phyloP scores from a whole-genome alignment of 1,284 basidiomycete genomes.

The Irpex sp. region DNA sequence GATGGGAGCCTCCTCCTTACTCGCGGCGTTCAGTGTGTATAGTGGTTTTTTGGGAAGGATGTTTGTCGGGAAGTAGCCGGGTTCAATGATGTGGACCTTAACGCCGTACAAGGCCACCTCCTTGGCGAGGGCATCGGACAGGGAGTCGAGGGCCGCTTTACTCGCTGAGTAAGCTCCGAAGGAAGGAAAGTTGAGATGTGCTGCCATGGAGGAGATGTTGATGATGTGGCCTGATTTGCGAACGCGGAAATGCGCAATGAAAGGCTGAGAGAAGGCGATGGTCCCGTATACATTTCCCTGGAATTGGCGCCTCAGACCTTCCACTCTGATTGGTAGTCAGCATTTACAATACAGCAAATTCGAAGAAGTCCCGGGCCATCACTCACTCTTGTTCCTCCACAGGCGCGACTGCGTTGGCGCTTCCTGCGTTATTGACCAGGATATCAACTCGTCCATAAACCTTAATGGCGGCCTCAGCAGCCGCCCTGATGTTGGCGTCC shows the following conservation, averaged over 20 bases:
- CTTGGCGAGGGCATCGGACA: slow-evolving; percentile 24
- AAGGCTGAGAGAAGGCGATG: slow-evolving; percentile 27
- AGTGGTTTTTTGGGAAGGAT: slow-evolving; percentile 17
- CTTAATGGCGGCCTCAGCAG: slow-evolving; percentile 16
- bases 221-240: slow-evolving; percentile 24
- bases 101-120: slow-evolving; percentile 28
- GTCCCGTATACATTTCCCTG: slow-evolving; percentile 30
- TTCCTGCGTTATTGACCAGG: slow-evolving; percentile 25
- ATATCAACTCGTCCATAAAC: slow-evolving; percentile 16
- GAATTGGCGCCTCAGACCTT: slow-evolving; percentile 24
- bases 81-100: slow-evolving; percentile 23
- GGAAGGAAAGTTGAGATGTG: slow-evolving; percentile 11
- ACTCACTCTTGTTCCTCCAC: slow-evolving; percentile 28
- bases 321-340: slow-evolving; percentile 3
- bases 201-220: slow-evolving; percentile 23
- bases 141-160: slow-evolving; percentile 27
- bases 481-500: slow-evolving; percentile 20
- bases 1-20: not conserved
- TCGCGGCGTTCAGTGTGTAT: not conserved
- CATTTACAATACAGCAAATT: too few relatives aligned
- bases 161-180: slow-evolving; percentile 25
- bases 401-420: slow-evolving; percentile 16
- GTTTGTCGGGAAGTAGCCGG: slow-evolving; percentile 29
- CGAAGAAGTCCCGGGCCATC: not conserved
- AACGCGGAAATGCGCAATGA: slow-evolving; percentile 25